Evolutionary conservation across 306 rosid species (phyloP).

Genomic region (Inga leiocalycina): DNA sequence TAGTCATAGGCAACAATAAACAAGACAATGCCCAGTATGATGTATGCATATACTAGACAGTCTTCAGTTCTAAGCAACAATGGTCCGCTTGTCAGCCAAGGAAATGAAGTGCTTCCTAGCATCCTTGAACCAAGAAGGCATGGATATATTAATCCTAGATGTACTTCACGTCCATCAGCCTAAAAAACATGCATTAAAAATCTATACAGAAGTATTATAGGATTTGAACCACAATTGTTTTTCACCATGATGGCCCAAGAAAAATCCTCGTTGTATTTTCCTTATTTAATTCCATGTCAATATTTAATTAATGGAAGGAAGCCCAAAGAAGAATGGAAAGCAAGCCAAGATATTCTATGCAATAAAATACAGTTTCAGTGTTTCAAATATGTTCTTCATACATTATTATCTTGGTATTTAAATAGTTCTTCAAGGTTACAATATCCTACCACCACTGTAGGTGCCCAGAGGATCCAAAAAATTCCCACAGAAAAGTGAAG

Average conservation of each 20-base stretch:
- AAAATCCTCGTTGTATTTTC: background rate
- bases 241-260: constrained; percentile 9
- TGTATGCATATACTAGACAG: constrained; percentile 63
- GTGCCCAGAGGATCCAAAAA: constrained; percentile 94
- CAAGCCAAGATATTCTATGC: background rate
- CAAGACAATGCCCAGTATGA: constrained; percentile 59
- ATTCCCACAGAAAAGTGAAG: constrained; percentile 75
- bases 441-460: constrained; percentile 89
- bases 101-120: constrained; percentile 87
- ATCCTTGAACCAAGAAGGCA: constrained; percentile 84
- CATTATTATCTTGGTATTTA: constrained; percentile 8
- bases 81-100: constrained; percentile 77
- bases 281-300: constrained; percentile 9
- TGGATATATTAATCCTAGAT: constrained; percentile 76
- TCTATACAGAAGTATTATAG: background rate
- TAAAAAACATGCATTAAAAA: constrained; percentile 37
- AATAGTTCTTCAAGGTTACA: constrained; percentile 17
- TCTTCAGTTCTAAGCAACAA: constrained; percentile 78
- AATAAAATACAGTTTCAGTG: constrained; percentile 14
- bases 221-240: constrained; percentile 19
- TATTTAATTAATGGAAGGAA: constrained; percentile 28
- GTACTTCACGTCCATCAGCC: constrained; percentile 97
- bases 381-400: constrained; percentile 25
- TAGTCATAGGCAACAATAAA: constrained; percentile 81
- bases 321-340: constrained; percentile 25